A percentile compares a stretch with the other conserved stretches of the same genome.
These are phyloP conservation scores for Phytophthora constricta DNA, from an alignment of 352 stramenopile genomes.

Conservation along the genomic window DNA sequence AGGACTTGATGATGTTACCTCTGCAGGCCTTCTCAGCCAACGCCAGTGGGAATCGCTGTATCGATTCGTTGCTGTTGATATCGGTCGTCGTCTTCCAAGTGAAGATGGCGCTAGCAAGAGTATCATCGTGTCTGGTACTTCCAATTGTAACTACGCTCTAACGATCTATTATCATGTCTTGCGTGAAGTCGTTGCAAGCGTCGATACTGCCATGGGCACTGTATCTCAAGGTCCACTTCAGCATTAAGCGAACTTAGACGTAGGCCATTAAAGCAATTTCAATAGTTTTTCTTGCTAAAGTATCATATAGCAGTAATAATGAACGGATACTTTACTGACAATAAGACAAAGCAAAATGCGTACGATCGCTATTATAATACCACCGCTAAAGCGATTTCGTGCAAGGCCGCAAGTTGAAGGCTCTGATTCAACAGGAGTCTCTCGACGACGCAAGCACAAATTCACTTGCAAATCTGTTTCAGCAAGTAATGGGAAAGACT, in stretches of 20 bases:
- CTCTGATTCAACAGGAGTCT: conserved; percentile 20
- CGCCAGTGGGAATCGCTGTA: conserved; percentile 32
- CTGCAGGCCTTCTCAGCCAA: conserved; percentile 22
- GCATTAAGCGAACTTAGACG: conserved; percentile 9
- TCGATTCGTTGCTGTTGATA: conserved; percentile 35
- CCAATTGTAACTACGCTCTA: no score
- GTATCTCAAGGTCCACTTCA: conserved; percentile 27
- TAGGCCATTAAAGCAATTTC: no score
- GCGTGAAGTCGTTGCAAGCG: conserved; percentile 31
- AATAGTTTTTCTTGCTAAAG: conserved; percentile 10
- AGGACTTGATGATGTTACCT: conserved; percentile 26
- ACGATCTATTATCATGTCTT: no score
- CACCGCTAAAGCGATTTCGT: conserved; percentile 29
- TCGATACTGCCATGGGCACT: conserved; percentile 35
- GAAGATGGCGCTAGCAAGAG: conserved; percentile 33
- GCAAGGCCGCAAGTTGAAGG: conserved; percentile 22
- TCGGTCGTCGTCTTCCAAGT: conserved; percentile 30
- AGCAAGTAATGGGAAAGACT: neutral
- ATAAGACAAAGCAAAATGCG: conserved; percentile 19
- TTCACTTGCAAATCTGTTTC: neutral
- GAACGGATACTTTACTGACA: no score
- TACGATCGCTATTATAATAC: conserved; percentile 34
- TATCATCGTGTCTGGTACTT: conserved; percentile 26
- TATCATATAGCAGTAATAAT: no score
- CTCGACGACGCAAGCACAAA: conserved; percentile 15